Evolutionary conservation across 2,329 filamentous ascomycete species (phyloP).

Genomic region (Monosporascus sp.): DNA sequence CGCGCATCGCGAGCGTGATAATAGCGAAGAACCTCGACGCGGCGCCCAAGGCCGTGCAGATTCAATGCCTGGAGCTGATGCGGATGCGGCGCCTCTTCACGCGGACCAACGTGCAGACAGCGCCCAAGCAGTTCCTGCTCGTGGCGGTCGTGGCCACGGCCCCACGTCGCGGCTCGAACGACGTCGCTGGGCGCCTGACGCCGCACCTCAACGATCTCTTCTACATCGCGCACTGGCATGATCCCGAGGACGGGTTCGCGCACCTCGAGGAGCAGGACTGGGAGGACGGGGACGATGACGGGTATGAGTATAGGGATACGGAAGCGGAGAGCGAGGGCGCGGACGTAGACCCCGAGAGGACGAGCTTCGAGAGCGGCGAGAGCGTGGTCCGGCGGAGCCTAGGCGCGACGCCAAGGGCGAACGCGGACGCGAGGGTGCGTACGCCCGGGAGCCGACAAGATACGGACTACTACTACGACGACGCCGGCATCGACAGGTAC

Average conservation of each 20-base stretch:
- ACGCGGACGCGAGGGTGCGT: conserved; percentile 4
- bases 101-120: conserved; percentile 65
- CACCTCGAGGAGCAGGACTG: conserved; percentile 62
- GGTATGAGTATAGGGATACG: conserved; percentile 2
- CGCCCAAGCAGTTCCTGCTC: conserved; percentile 75
- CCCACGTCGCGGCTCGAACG: conserved; percentile 33
- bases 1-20: conserved; percentile 69
- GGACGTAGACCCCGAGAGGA: conserved; percentile 3
- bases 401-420: not conserved
- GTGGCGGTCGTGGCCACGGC: conserved; percentile 57
- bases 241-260: conserved; percentile 64
- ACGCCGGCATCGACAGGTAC: conserved; percentile 4
- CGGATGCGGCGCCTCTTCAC: conserved; percentile 75
- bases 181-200: conserved; percentile 45
- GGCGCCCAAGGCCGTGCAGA: conserved; percentile 72
- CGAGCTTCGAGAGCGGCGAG: conserved; percentile 20
- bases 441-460: conserved; percentile 31
- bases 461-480: not conserved
- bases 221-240: conserved; percentile 83
- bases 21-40: conserved; percentile 75
- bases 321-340: conserved; percentile 17
- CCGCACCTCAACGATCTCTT: conserved; percentile 73
- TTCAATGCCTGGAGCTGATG: conserved; percentile 74
- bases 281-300: conserved; percentile 29
- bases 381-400: conserved; percentile 37